phyloP scores from a whole-genome alignment of 768 basidiomycete species.

The Hebeloma cylindrosporum region DNA sequence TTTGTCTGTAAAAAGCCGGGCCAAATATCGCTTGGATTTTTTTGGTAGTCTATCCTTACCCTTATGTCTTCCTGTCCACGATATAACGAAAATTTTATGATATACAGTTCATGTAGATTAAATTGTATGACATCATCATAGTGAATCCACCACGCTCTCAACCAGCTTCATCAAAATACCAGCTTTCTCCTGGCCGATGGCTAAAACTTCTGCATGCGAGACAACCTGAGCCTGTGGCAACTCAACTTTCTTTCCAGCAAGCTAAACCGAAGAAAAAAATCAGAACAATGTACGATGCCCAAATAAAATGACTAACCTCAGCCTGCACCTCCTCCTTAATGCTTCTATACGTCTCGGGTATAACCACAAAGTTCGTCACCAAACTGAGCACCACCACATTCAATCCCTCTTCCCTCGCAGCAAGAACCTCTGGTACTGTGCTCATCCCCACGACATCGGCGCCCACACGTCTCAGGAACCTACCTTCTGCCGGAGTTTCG shows the following conservation, averaged over 20 bases:
- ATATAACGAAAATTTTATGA: no score
- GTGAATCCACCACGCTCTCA: constrained; percentile 51
- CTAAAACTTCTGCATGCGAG: constrained; percentile 79
- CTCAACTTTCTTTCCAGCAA: constrained; percentile 55
- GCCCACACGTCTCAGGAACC: constrained; percentile 69
- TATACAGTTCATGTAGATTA: no score
- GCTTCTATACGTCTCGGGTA: constrained; percentile 62
- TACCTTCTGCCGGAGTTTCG: constrained; percentile 85
- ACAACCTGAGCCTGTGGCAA: constrained; percentile 47
- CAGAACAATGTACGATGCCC: constrained; percentile 3
- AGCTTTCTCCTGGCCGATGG: constrained; percentile 63
- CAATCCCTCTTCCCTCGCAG: constrained; percentile 72
- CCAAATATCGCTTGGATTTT: no score
- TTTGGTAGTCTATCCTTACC: no score
- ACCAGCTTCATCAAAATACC: constrained; percentile 73
- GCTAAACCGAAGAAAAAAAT: constrained; percentile 35
- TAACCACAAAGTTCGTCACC: constrained; percentile 84
- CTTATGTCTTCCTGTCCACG: no score
- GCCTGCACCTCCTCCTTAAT: constrained; percentile 75
- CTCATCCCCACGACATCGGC: constrained; percentile 96
- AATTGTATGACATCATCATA: constrained; percentile 11
- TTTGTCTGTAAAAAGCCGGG: no score
- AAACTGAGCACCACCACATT: constrained; percentile 79
- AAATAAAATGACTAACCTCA: constrained; percentile 51
- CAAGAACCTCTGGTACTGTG: constrained; percentile 86